Evolutionary conservation across 179 eudicot genomes (phyloP).

Genomic region (Drosera spatulata): DNA sequence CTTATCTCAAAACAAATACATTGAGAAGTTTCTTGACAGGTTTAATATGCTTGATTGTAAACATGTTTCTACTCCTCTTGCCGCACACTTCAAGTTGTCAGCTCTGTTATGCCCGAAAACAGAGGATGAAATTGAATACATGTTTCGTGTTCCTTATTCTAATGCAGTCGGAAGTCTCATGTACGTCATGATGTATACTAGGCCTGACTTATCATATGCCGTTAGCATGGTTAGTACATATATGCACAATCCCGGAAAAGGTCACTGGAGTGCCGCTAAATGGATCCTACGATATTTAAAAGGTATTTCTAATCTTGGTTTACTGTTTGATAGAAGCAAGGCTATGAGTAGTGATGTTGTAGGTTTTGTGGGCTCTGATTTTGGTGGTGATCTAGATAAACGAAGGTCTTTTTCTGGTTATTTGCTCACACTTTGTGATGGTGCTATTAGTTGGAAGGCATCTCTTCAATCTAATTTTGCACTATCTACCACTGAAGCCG

Average conservation of each 20-base stretch:
- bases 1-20: not conserved
- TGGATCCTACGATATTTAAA: constrained; percentile 1
- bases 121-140: not conserved
- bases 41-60: constrained; percentile 4
- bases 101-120: not conserved
- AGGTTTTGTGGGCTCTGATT: not conserved
- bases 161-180: not conserved
- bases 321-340: not conserved
- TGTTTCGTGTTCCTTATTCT: not conserved
- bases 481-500: too few relatives aligned
- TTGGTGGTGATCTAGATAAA: not conserved
- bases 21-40: not conserved
- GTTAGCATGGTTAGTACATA: constrained; percentile 1
- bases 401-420: not conserved
- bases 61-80: not conserved
- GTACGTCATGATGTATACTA: constrained; percentile 3
- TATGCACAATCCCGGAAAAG: not conserved
- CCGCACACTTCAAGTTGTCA: not conserved
- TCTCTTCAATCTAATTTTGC: too few relatives aligned
- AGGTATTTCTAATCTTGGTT: not conserved
- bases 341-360: not conserved
- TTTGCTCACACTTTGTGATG: not conserved
- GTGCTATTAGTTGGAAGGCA: not conserved
- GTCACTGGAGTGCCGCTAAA: not conserved
- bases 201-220: not conserved